Evolutionary conservation across 1,284 basidiomycete genomes (phyloP).

Genomic region (Fomitopsis betulina): DNA sequence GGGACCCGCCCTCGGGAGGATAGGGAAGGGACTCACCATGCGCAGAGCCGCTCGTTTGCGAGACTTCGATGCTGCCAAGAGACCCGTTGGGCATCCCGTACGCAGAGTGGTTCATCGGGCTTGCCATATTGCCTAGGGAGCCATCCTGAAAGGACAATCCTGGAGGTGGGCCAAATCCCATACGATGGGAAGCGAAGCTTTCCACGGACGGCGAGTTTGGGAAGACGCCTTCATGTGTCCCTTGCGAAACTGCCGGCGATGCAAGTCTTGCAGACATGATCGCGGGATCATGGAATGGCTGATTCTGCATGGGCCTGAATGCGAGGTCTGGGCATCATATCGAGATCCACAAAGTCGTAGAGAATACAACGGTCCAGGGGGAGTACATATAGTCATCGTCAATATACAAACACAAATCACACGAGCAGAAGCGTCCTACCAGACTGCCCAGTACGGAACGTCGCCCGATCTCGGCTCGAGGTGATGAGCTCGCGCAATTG

Average conservation of each 20-base stretch:
- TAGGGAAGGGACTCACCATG: constrained; percentile 63
- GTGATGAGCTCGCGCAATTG: constrained; percentile 71
- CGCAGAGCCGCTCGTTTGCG: constrained; percentile 34
- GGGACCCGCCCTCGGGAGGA: constrained; percentile 58
- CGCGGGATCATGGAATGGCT: constrained; percentile 69
- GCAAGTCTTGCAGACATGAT: constrained; percentile 75
- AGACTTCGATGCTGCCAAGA: constrained; percentile 23
- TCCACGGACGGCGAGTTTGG: constrained; percentile 16
- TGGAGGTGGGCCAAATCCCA: constrained; percentile 58
- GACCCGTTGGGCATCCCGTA: constrained; percentile 19
- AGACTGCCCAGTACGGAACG: constrained; percentile 31
- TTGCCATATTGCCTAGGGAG: constrained; percentile 20
- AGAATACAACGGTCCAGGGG: constrained; percentile 15
- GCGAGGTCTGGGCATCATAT: constrained; percentile 25
- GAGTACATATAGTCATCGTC: constrained; percentile 28
- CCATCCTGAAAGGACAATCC: constrained; percentile 48
- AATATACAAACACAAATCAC: constrained; percentile 31
- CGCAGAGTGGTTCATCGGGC: constrained; percentile 16
- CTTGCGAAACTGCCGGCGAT: constrained; percentile 29
- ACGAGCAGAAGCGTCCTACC: constrained; percentile 48
- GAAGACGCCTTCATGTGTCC: constrained; percentile 22
- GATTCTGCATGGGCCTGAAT: constrained; percentile 34
- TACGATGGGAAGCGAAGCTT: constrained; percentile 21
- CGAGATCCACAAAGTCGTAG: constrained; percentile 14
- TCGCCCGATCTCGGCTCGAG: constrained; percentile 54